Evolutionary conservation across 805 yeast genomes (phyloP).

Genomic region (Yamadazyma sp.): DNA sequence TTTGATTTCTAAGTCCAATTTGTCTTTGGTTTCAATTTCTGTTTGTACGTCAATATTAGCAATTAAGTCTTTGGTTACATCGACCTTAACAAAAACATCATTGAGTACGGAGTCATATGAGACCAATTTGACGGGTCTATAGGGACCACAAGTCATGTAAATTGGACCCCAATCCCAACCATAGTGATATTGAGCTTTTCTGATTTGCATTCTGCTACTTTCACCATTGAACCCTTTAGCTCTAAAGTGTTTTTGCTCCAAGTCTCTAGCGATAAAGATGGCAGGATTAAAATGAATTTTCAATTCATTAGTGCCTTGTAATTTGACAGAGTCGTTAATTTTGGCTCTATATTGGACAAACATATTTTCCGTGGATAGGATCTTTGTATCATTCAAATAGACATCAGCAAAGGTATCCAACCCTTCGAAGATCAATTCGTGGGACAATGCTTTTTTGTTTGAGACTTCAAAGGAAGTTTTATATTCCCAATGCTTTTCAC

Average conservation of each 20-base stretch:
- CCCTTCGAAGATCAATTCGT: slow-evolving; percentile 39
- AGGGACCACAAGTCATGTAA: slow-evolving; percentile 45
- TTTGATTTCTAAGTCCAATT: slow-evolving; percentile 10
- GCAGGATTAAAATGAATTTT: slow-evolving; percentile 39
- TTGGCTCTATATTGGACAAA: slow-evolving; percentile 33
- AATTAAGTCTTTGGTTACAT: slow-evolving; percentile 10
- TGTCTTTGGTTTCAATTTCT: slow-evolving; percentile 5
- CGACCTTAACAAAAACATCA: slow-evolving; percentile 17
- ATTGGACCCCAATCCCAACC: slow-evolving; percentile 62
- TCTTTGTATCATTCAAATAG: slow-evolving; percentile 32
- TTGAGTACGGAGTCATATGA: slow-evolving; percentile 14
- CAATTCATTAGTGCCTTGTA: slow-evolving; percentile 23
- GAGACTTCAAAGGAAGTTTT: slow-evolving; percentile 15
- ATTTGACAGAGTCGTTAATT: slow-evolving; percentile 16
- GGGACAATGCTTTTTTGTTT: slow-evolving; percentile 6
- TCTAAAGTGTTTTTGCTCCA: slow-evolving; percentile 28
- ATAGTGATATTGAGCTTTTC: slow-evolving; percentile 53
- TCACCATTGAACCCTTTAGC: slow-evolving; percentile 41
- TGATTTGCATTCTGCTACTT: slow-evolving; percentile 37
- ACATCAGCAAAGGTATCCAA: slow-evolving; percentile 43
- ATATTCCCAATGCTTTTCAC: slow-evolving; percentile 50
- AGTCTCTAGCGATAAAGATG: slow-evolving; percentile 25
- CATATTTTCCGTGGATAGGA: slow-evolving; percentile 43
- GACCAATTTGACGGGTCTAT: slow-evolving; percentile 31
- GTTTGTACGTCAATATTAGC: slow-evolving; percentile 12